These are phyloP conservation scores for Xylaria intraflava DNA, from an alignment of 495 filamentous ascomycete genomes.

Conservation along the genomic window DNA sequence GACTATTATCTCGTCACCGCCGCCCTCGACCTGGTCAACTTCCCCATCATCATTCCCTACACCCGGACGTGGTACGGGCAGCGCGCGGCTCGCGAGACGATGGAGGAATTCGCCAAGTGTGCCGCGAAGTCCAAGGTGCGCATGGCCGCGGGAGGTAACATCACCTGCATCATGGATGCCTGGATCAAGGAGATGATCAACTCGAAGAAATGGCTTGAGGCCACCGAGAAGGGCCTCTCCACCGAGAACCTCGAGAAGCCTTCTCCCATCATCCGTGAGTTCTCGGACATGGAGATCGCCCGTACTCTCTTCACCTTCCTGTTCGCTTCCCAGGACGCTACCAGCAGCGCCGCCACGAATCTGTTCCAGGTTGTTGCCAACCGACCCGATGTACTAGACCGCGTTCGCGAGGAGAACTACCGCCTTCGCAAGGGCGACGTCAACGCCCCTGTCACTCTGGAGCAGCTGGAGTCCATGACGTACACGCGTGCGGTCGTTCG, in stretches of 20 bases:
- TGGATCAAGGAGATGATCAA: conserved; percentile 85
- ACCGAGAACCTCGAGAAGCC: conserved; percentile 73
- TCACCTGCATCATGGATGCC: conserved; percentile 88
- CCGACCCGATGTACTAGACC: conserved; percentile 82
- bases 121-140: conserved; percentile 86
- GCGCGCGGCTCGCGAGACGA: conserved; percentile 87
- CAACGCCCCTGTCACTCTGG: conserved; percentile 63
- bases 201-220: conserved; percentile 69
- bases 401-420: conserved; percentile 88
- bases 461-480: conserved; percentile 77
- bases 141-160: conserved; percentile 83
- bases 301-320: conserved; percentile 97
- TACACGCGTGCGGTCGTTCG: conserved; percentile 92
- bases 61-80: conserved; percentile 98
- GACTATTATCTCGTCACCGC: conserved; percentile 96
- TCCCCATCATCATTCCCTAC: conserved; percentile 94
- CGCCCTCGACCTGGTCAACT: conserved; percentile 95
- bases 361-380: conserved; percentile 93
- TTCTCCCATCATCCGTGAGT: conserved; percentile 69
- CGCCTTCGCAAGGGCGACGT: conserved; percentile 69
- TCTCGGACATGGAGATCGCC: conserved; percentile 86
- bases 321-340: conserved; percentile 96
- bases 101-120: conserved; percentile 84
- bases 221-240: conserved; percentile 56
- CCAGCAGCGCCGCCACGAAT: conserved; percentile 88